phyloP scores from a whole-genome alignment of 2,329 filamentous ascomycete species.

The Fusarium poae region DNA sequence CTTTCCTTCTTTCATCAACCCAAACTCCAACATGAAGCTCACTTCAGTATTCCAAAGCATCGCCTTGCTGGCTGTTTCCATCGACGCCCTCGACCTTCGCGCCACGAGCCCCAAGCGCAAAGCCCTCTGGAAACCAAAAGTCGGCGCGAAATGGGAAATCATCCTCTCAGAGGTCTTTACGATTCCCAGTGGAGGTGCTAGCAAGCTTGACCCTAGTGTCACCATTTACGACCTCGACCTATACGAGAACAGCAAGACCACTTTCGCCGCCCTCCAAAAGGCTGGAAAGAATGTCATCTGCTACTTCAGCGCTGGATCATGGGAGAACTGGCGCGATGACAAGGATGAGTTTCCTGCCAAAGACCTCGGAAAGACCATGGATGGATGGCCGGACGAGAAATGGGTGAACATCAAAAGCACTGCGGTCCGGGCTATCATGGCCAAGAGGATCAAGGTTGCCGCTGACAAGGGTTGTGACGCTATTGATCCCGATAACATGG shows the following conservation, averaged over 20 bases:
- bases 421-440: slow-evolving; percentile 74
- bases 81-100: fast-evolving
- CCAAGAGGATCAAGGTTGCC: slow-evolving; percentile 68
- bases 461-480: slow-evolving; percentile 73
- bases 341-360: slow-evolving; percentile 63
- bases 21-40: background rate
- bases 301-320: slow-evolving; percentile 80
- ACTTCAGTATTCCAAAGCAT: fast-evolving
- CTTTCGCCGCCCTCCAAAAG: slow-evolving; percentile 67
- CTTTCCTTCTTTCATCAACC: fast-evolving
- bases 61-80: background rate
- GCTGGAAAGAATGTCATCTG: slow-evolving; percentile 74
- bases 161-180: slow-evolving; percentile 61
- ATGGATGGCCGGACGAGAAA: slow-evolving; percentile 74
- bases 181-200: slow-evolving; percentile 53
- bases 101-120: background rate
- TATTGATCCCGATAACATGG: slow-evolving; percentile 78
- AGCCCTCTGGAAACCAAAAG: slow-evolving; percentile 62
- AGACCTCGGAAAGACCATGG: slow-evolving; percentile 70
- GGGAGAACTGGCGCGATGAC: slow-evolving; percentile 72
- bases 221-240: slow-evolving; percentile 63
- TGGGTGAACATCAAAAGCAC: slow-evolving; percentile 72
- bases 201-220: slow-evolving; percentile 57
- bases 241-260: slow-evolving; percentile 62
- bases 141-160: slow-evolving; percentile 71